Evolutionary conservation across 2,329 filamentous ascomycete genomes (phyloP), one percentile per base, ranked within the genome.

Genomic region (Talaromyces sp.): DNA sequence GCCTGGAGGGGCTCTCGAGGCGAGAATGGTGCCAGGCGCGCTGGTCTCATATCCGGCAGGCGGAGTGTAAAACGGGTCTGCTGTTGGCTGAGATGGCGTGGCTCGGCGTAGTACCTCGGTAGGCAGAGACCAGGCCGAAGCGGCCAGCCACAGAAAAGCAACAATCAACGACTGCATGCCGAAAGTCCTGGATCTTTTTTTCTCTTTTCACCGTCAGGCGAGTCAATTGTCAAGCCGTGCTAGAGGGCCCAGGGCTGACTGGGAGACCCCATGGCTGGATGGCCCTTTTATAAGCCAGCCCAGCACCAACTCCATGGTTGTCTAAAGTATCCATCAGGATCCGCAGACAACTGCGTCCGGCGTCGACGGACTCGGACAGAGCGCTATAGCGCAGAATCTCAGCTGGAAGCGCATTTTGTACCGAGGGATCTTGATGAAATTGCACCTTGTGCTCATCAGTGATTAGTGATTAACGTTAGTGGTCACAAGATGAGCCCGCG

Each of bases 51-150:
- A 73, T 7, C 66, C 70, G n/a, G 60, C 53, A 7, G 70, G 70
- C 15, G 71, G 64, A 1, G 57, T 62, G 60, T 73, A 73, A 55
- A 70, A 73, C 15, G 70, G 66, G 49, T 73, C 72, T 10, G 10
- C 49, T 30, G 49, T 53, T 27, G 49, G 49, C 17, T 53, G 49
- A 30, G 49, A 17, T 53, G 19, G 44, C 9, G 25, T 53, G 28
- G 49, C 49, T 30, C 49, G 49, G 49, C 49, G 49, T 17, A 22
- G 15, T 28, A 30, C 8, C 28, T 53, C 49, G 10, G 49, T 30
- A 3, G 49, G 49, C 17, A 53, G 5, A 53, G 49, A 30, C 28
- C 25, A 53, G 19, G 49, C 49, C 17, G 49, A 53, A 10, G 13
- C 25, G 25, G 49, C 49, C 49, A 53, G 49, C 49, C 49, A 30